Evolutionary conservation across 2,329 filamentous ascomycete genomes (phyloP), one percentile per base, ranked within the genome.

Genomic region (Arthrobotrys sphaeroides): DNA sequence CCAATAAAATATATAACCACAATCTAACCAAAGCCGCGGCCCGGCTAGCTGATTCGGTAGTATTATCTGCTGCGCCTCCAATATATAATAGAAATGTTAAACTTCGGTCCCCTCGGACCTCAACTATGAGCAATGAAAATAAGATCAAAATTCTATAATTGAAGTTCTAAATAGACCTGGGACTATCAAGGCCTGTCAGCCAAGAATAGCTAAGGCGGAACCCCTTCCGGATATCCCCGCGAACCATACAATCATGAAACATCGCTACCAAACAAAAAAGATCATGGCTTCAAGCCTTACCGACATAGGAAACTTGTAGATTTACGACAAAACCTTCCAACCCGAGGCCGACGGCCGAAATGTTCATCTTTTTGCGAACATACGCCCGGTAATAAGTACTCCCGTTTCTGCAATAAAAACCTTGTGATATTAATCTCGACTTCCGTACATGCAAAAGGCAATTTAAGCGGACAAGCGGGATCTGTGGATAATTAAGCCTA

Each of bases 121-220:
- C n/a, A 16, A 20, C 33, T 3, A 13, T 49, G 28, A 7, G 9
- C 10, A 16, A 13, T 5, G 45, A n/a, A n/a, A n/a, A n/a, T n/a
- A 49, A 3, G 28, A 53, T 20, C 20, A 6, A 43, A 24, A 38
- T 28, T 60, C 55, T 42, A 43, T 33, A 60, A 43, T 45, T 45
- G 55, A 45, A 43, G 36, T 22, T 38, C 2, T 13, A 20, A 42
- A 60, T 3, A 49, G 18, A 12, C 7, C 12, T 53, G 26, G 2
- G n/a, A 53, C n/a, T n/a, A n/a, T n/a, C 4, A 6, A 13, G 7
- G 24, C 26, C 51, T 61, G 28, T 18, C n/a, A 31, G 65, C 53
- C 66, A 61, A 69, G 55, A 26, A 61, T 60, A 36, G 26, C 67
- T 57, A 64, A 64, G 67, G 59, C 67, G 67, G 67, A 72, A 72